phyloP scores from a whole-genome alignment of 108 stramenopile species.

The Nitzschia sp. region DNA sequence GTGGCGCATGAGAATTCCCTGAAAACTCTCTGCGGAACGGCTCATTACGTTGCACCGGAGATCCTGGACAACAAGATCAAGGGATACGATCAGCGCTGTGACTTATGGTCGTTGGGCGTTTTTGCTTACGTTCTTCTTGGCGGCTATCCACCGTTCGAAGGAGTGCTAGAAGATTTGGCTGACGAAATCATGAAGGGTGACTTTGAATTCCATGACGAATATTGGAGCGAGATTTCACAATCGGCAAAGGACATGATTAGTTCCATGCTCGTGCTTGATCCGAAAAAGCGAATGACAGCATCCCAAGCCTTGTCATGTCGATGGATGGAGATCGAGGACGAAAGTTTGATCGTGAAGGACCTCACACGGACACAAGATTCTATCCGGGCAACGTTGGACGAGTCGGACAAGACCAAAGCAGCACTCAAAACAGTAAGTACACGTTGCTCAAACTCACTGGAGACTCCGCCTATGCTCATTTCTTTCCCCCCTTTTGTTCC shows the following conservation, averaged over 20 bases:
- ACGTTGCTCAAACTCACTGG: background rate
- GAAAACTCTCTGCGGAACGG: constrained; percentile 74
- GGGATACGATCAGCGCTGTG: constrained; percentile 68
- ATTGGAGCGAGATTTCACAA: constrained; percentile 73
- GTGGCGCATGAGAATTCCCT: constrained; percentile 63
- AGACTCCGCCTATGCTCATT: background rate
- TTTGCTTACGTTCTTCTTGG: constrained; percentile 92
- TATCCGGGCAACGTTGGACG: constrained; percentile 18
- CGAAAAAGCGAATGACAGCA: constrained; percentile 49
- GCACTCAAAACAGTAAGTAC: constrained; percentile 40
- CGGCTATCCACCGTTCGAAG: constrained; percentile 92
- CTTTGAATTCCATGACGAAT: constrained; percentile 73
- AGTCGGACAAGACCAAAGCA: constrained; percentile 23
- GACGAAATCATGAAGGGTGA: constrained; percentile 51
- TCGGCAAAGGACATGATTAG: constrained; percentile 85
- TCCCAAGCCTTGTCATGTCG: constrained; percentile 41
- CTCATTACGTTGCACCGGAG: constrained; percentile 73
- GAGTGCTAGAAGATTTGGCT: constrained; percentile 60
- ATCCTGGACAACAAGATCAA: constrained; percentile 48
- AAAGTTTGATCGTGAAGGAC: constrained; percentile 43
- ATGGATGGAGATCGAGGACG: constrained; percentile 66
- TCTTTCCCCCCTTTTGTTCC: background rate
- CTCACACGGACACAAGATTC: constrained; percentile 39
- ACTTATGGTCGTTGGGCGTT: constrained; percentile 97
- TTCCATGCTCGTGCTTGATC: constrained; percentile 59